These are phyloP conservation scores for Musa beccarii DNA, from an alignment of 176 grass and related monocot species.

Conservation along the genomic window DNA sequence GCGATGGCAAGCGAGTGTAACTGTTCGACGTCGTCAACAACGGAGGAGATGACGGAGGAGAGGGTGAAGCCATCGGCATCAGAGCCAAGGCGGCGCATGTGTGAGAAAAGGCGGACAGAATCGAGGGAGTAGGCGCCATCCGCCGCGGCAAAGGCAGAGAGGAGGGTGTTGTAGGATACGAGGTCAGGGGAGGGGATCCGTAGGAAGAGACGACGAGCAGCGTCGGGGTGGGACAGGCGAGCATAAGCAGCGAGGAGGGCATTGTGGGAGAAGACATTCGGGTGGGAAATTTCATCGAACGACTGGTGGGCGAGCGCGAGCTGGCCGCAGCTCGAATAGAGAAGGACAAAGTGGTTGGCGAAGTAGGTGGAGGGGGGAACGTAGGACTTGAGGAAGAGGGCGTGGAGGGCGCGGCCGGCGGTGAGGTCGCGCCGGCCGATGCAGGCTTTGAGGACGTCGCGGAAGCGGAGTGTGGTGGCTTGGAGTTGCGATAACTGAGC, in stretches of 20 bases:
- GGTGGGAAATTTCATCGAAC: slow-evolving; percentile 24
- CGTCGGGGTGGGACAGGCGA: neutral
- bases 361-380: slow-evolving; percentile 24
- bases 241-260: slow-evolving; percentile 31
- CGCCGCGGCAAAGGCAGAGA: slow-evolving; percentile 19
- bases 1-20: slow-evolving; percentile 20
- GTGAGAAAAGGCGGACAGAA: slow-evolving; percentile 20
- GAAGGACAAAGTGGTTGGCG: slow-evolving; percentile 22
- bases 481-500: neutral
- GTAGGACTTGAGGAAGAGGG: slow-evolving; percentile 27
- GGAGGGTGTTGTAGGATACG: slow-evolving; percentile 40
- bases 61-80: slow-evolving; percentile 35
- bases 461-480: slow-evolving; percentile 15
- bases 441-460: slow-evolving; percentile 21
- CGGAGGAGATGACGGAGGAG: slow-evolving; percentile 13
- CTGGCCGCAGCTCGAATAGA: slow-evolving; percentile 16
- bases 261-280: slow-evolving; percentile 31
- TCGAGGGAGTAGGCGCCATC: slow-evolving; percentile 10
- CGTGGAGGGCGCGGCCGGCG: slow-evolving; percentile 32
- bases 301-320: slow-evolving; percentile 24
- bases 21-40: slow-evolving; percentile 14
- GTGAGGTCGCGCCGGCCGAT: slow-evolving; percentile 16
- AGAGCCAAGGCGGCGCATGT: slow-evolving; percentile 15
- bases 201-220: slow-evolving; percentile 24
- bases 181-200: slow-evolving; percentile 26